Evolutionary conservation across 495 filamentous ascomycete genomes (phyloP), one percentile per base, ranked within the genome.

Genomic region (Hyaloscypha bicolor): DNA sequence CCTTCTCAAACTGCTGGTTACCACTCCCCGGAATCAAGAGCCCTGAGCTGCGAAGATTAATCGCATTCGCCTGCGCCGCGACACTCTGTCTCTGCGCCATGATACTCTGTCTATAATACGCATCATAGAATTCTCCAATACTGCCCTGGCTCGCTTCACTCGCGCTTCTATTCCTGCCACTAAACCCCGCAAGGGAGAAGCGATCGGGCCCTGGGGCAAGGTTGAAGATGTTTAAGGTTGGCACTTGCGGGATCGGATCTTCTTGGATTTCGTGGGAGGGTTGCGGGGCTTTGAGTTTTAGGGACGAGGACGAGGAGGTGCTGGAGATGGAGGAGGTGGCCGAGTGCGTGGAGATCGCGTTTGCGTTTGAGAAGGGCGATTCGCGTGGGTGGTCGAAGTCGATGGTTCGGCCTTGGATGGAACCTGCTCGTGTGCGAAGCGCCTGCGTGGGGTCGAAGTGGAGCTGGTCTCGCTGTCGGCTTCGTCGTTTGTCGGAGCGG

Each of bases 91-190:
- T 21, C 25, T 58, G 63, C 6, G 11, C 35, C 22, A 66, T 35
- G 9, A 22, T 55, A 21, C 39, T 53, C 22, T 68, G 69, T 9
- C 69, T 14, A 56, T 71, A 71, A 61, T 71, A 71, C 6, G 64
- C 22, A 59, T 71, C 69, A 48, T 71, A 71, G 48, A 71, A 68
- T 9, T 71, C 69, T 12, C 65, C 65, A n/a, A 71, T 68, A 14
- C n/a, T 52, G 35, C 22, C 45, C 37, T 68, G 65, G 42, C 53
- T 60, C 3, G 30, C 65, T 42, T 67, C 69, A 29, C 60, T 64
- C 14, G 60, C 48, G 48, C 60, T 64, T 11, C 68, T 42, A 21
- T 21, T 42, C 8, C 29, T 52, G 33, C 33, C 31, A 2, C 25
- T 25, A 14, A 33, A 30, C 19, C 25, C 29, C 11, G 19, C n/a